Evolutionary conservation across 1,139 yeast genomes (phyloP).

Genomic region (Saccharomyces pastorianus): DNA sequence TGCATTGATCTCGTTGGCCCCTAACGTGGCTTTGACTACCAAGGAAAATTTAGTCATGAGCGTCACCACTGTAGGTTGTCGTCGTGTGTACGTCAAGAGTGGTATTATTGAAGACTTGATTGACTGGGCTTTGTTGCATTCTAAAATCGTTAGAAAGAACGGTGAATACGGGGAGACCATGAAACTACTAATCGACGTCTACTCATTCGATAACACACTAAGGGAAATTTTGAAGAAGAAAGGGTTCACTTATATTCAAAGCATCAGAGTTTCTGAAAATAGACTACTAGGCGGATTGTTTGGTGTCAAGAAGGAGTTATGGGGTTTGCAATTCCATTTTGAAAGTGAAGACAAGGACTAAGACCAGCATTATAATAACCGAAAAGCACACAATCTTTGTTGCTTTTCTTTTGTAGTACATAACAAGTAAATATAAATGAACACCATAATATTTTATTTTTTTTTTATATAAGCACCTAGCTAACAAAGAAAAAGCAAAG

Average conservation of each 20-base stretch:
- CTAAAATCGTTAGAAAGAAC: slow-evolving; percentile 34
- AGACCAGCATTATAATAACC: not conserved
- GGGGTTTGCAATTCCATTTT: slow-evolving; percentile 39
- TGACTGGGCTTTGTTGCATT: slow-evolving; percentile 50
- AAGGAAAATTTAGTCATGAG: slow-evolving; percentile 39
- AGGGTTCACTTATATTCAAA: slow-evolving; percentile 32
- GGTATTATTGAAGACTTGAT: slow-evolving; percentile 56
- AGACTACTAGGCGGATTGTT: slow-evolving; percentile 33
- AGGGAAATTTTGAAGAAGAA: slow-evolving; percentile 32
- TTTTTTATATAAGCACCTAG: not conserved
- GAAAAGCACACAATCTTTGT: too few species aligned
- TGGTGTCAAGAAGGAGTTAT: slow-evolving; percentile 41
- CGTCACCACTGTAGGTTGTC: slow-evolving; percentile 51
- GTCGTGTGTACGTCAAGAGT: slow-evolving; percentile 55
- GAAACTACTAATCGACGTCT: slow-evolving; percentile 40
- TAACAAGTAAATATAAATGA: not conserved
- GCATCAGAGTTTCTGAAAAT: slow-evolving; percentile 27
- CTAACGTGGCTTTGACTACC: slow-evolving; percentile 26
- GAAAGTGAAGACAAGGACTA: slow-evolving; percentile 10
- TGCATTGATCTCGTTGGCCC: slow-evolving; percentile 44
- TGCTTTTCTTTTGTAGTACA: not conserved
- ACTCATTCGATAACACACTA: slow-evolving; percentile 43
- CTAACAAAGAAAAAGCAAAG: not conserved
- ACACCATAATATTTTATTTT: not conserved
- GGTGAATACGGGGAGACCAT: slow-evolving; percentile 25